Evolutionary conservation across 2,329 filamentous ascomycete species (phyloP).

Genomic region (Alternaria sp.): DNA sequence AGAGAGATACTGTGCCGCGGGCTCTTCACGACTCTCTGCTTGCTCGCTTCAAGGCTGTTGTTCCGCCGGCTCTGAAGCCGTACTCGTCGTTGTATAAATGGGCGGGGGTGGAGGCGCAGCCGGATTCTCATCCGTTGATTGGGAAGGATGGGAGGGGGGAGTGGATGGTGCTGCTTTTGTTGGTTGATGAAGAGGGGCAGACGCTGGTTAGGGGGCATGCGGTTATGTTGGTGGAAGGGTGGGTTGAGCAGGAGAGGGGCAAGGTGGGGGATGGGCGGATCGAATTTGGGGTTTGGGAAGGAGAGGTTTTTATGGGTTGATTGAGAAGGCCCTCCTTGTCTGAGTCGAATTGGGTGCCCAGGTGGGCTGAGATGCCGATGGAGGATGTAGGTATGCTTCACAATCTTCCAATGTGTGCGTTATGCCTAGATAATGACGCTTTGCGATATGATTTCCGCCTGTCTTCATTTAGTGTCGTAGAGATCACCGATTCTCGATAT

Average conservation of each 20-base stretch:
- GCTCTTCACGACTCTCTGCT: neutral
- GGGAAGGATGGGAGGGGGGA: slow-evolving; percentile 5
- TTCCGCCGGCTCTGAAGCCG: neutral
- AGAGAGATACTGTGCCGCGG: neutral
- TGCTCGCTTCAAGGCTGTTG: neutral
- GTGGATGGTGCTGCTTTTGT: slow-evolving; percentile 16
- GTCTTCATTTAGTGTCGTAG: neutral
- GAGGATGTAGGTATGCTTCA: neutral
- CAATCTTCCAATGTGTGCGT: neutral
- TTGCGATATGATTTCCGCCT: neutral
- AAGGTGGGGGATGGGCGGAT: neutral
- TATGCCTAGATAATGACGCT: neutral
- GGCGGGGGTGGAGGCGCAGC: slow-evolving; percentile 16
- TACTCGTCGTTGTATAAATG: slow-evolving; percentile 15
- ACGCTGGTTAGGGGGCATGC: slow-evolving; percentile 2
- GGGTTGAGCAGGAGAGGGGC: neutral
- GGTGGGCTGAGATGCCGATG: neutral
- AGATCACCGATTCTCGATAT: neutral
- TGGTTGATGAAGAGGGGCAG: slow-evolving; percentile 7
- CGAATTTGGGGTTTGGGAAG: slow-evolving; percentile 2
- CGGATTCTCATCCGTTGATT: slow-evolving; percentile 22
- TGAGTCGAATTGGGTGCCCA: neutral
- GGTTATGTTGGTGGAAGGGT: slow-evolving; percentile 1
- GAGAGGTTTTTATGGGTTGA: slow-evolving; percentile 2
- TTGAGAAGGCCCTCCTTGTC: neutral